Percentiles rank a stretch among this genome's conserved stretches.
These are phyloP conservation scores for Pelargonium cotyledonis DNA, from an alignment of 441 rosid genomes.

Conservation along the genomic window DNA sequence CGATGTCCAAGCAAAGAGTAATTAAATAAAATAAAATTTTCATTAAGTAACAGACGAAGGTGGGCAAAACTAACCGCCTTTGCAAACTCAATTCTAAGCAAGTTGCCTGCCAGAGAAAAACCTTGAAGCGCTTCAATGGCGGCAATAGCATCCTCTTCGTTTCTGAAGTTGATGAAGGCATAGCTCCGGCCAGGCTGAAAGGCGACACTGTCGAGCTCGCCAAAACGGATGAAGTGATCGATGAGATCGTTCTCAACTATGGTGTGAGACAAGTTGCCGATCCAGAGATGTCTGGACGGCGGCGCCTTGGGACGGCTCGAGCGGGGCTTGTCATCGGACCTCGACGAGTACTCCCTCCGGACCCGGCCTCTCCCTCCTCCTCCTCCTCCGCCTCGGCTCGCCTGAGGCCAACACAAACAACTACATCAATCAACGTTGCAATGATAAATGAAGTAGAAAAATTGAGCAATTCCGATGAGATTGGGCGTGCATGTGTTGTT, in stretches of 20 bases:
- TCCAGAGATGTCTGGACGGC: conserved; percentile 91
- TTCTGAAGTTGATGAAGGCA: conserved; percentile 61
- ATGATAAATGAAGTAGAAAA: background rate
- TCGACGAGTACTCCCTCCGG: conserved; percentile 33
- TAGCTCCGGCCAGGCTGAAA: conserved; percentile 82
- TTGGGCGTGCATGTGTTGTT: background rate
- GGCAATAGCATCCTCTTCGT: conserved; percentile 65
- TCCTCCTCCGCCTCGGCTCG: conserved; percentile 34
- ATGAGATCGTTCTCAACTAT: conserved; percentile 50
- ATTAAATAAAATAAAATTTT: background rate
- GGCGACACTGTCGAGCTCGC: conserved; percentile 77
- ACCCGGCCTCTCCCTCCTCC: conserved; percentile 49
- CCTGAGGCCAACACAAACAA: conserved; percentile 27
- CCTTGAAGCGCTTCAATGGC: conserved; percentile 76
- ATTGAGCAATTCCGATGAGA: background rate
- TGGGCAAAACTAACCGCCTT: conserved; percentile 90
- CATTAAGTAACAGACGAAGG: conserved; percentile 20
- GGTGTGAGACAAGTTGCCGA: conserved; percentile 72
- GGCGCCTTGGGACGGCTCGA: conserved; percentile 34
- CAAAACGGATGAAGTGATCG: conserved; percentile 49
- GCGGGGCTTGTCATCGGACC: conserved; percentile 26
- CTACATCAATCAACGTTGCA: background rate
- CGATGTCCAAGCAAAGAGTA: conserved; percentile 16
- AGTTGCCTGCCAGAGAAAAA: conserved; percentile 66
- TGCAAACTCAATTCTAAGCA: conserved; percentile 90